Conservation (phyloP, 2,329 filamentous ascomycete genomes). For the Plenodomus lindquistii region DNA sequence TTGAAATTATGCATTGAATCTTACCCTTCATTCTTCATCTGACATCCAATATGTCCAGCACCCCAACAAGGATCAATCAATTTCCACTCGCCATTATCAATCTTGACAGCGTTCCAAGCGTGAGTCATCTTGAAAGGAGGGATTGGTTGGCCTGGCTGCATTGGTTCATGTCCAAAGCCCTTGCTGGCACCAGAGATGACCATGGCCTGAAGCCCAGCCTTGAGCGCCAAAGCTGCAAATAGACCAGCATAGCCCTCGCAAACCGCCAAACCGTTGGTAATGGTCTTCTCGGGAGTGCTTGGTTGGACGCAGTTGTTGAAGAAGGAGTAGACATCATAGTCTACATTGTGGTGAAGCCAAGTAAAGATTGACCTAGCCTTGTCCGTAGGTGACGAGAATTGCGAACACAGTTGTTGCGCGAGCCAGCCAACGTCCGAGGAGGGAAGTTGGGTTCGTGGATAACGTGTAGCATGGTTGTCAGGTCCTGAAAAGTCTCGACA, state of each 20-base stretch:
- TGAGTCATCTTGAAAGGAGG: constrained; percentile 70
- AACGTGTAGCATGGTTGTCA: constrained; percentile 76
- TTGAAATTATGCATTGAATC: constrained; percentile 26
- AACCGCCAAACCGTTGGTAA: constrained; percentile 79
- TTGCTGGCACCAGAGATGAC: constrained; percentile 82
- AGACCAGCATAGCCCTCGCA: constrained; percentile 89
- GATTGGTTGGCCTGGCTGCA: constrained; percentile 65
- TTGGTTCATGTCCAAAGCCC: constrained; percentile 71
- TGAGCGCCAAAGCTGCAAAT: constrained; percentile 75
- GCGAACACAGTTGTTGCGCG: constrained; percentile 74
- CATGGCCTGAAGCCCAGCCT: constrained; percentile 77
- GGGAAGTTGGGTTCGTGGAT: constrained; percentile 73
- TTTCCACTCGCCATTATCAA: constrained; percentile 89
- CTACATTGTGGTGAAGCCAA: constrained; percentile 93
- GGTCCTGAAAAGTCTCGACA: constrained; percentile 88
- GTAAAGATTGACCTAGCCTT: constrained; percentile 92
- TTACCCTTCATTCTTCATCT: constrained; percentile 53
- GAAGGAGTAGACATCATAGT: constrained; percentile 80
- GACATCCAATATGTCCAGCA: constrained; percentile 66
- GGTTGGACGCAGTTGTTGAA: constrained; percentile 70
- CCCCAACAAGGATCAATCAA: constrained; percentile 93
- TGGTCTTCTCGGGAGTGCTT: constrained; percentile 71
- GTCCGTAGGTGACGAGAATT: constrained; percentile 81
- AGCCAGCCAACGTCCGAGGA: constrained; percentile 71
- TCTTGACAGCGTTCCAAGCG: constrained; percentile 90